Evolutionary conservation across 1,284 basidiomycete genomes (phyloP).

Genomic region (Leccinum huronense): DNA sequence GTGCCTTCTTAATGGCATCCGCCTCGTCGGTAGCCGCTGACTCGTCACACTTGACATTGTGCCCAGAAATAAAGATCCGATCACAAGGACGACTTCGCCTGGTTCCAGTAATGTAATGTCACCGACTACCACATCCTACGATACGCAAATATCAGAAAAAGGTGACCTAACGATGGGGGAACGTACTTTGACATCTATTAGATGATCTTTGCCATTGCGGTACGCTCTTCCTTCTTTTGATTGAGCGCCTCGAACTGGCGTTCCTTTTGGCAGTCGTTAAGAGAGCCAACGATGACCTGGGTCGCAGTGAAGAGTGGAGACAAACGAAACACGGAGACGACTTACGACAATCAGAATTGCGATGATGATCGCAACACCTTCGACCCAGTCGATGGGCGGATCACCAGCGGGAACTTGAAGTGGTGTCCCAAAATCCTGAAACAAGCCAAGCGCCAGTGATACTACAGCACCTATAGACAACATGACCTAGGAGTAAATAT

Average conservation of each 20-base stretch:
- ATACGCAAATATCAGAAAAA: conserved; percentile 2
- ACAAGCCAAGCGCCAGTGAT: conserved; percentile 91
- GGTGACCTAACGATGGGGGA: background rate
- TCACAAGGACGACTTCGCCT: conserved; percentile 94
- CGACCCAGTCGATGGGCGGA: conserved; percentile 91
- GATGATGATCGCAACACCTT: conserved; percentile 95
- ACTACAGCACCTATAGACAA: conserved; percentile 90
- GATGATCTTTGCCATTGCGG: conserved; percentile 71
- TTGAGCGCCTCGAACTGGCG: conserved; percentile 91
- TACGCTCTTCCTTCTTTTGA: conserved; percentile 94
- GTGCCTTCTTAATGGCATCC: conserved; percentile 85
- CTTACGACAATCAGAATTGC: conserved; percentile 82
- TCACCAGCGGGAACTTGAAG: conserved; percentile 49
- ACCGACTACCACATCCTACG: conserved; percentile 86
- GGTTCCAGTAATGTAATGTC: conserved; percentile 92
- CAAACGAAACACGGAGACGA: conserved; percentile 16
- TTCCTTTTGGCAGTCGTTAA: conserved; percentile 98
- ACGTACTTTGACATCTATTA: conserved; percentile 77
- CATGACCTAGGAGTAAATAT: conserved; percentile 58
- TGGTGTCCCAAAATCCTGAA: conserved; percentile 84
- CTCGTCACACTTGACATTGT: conserved; percentile 96
- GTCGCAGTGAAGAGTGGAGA: conserved; percentile 7
- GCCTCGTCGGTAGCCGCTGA: conserved; percentile 95
- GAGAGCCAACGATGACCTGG: conserved; percentile 79
- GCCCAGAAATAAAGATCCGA: conserved; percentile 89